Evolutionary conservation across 2,329 filamentous ascomycete species (phyloP), one percentile per base, ranked within the genome.

Genomic region (Cercospora berteroae): DNA sequence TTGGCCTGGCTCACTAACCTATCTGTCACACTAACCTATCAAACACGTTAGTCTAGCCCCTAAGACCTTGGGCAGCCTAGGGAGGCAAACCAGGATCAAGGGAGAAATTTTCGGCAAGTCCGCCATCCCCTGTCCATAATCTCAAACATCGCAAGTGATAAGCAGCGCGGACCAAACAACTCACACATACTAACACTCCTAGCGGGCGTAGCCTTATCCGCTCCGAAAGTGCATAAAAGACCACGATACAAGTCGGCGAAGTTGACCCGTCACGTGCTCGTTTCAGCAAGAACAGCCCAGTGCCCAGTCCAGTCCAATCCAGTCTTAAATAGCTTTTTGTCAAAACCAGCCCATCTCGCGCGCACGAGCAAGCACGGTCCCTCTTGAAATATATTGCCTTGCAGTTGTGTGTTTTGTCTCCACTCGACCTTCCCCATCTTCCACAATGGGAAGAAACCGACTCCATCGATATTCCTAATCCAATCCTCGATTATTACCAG

Each of bases 141-240:
- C 27, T 58, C 55, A 36, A 58, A 58, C 55, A 58, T 58, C 18
- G 9, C 55, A 33, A 58, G 55, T 58, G 55, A 58, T 36, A 58
- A 36, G 55, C 55, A n/a, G 25, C n/a, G 55, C 29, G 16, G 55
- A 58, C 31, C 55, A n/a, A 42, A 42, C 16, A 42, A n/a, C 36
- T 42, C 36, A 42, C 36, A 36, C 23, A 27, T 9, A 16, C 20
- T 13, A 16, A 31, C n/a, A 13, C 55, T 10, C 55, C 48, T 55
- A 27, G 55, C 55, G 55, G 29, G 10, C 29, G 10, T 58, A 58
- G 55, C 55, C 55, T 58, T 58, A 36, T 36, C 25, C 55, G 55
- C 29, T 18, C 55, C 55, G n/a, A 58, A 27, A 18, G 29, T 29
- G 55, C 27, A 33, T 58, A 3, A 36, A 8, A 16, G 52, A n/a